Percentiles rank a stretch among this genome's conserved stretches.
These are phyloP conservation scores for Parietichytrium sp. DNA, from an alignment of 108 stramenopile species.

Conservation along the genomic window DNA sequence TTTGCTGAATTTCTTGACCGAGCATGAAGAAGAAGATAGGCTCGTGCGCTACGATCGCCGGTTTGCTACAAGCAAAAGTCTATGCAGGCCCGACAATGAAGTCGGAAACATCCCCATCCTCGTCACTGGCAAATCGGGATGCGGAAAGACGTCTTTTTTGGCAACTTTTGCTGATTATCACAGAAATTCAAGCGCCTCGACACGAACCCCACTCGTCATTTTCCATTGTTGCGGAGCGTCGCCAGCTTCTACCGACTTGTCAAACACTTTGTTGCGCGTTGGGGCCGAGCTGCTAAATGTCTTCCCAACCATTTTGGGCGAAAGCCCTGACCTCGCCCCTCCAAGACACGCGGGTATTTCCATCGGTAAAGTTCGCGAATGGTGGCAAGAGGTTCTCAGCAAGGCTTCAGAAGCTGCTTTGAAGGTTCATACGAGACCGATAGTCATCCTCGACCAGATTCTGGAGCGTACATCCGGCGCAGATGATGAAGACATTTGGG, in stretches of 20 bases:
- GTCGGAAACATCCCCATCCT: background rate
- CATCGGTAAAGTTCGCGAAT: background rate
- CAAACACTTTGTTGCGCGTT: background rate
- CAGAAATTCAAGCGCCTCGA: background rate
- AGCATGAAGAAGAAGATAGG: background rate
- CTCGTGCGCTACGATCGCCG: background rate
- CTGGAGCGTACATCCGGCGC: background rate
- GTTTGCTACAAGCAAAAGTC: background rate
- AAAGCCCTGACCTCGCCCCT: background rate
- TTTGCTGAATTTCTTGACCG: background rate
- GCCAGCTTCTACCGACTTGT: background rate
- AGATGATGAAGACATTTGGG: background rate
- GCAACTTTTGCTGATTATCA: slow-evolving; percentile 8
- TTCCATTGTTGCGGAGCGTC: slow-evolving; percentile 5
- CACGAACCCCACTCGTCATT: background rate
- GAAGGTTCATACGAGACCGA: background rate
- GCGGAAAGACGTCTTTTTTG: slow-evolving; percentile 6
- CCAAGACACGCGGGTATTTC: background rate
- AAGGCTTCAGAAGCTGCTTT: background rate
- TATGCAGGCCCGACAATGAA: background rate
- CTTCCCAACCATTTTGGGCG: background rate
- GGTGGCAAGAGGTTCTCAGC: slow-evolving; percentile 1
- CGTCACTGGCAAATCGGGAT: background rate
- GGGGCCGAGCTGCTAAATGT: background rate
- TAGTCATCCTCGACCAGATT: background rate